Evolutionary conservation across 1,284 basidiomycete species (phyloP).

Genomic region (Heliocybe sulcata): DNA sequence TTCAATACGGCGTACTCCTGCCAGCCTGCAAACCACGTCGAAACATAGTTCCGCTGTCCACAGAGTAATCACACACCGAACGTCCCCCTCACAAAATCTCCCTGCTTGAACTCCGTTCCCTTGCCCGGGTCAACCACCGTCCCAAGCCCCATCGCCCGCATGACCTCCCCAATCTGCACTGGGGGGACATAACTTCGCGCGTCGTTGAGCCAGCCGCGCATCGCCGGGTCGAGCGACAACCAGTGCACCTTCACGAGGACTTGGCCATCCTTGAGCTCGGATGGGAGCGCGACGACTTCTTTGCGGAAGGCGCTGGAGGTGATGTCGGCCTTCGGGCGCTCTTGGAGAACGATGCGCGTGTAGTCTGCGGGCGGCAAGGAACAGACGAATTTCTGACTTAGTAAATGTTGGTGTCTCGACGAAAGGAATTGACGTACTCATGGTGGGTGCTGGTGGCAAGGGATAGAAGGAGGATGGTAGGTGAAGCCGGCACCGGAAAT

Average conservation of each 20-base stretch:
- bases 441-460: too few relatives aligned
- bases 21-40: slow-evolving; percentile 50
- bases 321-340: slow-evolving; percentile 63
- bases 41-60: slow-evolving; percentile 4
- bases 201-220: slow-evolving; percentile 79
- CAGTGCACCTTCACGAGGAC: slow-evolving; percentile 70
- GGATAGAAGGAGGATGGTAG: too few relatives aligned
- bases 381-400: too few relatives aligned
- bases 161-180: slow-evolving; percentile 78
- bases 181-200: slow-evolving; percentile 59
- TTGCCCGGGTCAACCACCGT: slow-evolving; percentile 56
- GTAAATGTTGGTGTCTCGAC: too few relatives aligned
- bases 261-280: slow-evolving; percentile 48
- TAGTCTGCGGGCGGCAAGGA: slow-evolving; percentile 32
- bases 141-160: slow-evolving; percentile 72
- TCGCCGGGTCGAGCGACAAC: slow-evolving; percentile 78
- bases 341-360: slow-evolving; percentile 67
- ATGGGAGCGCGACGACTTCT: slow-evolving; percentile 42
- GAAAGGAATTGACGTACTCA: too few relatives aligned
- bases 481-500: too few relatives aligned
- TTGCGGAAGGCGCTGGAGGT: slow-evolving; percentile 65
- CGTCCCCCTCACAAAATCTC: slow-evolving; percentile 56
- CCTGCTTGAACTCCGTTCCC: slow-evolving; percentile 46
- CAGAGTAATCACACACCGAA: slow-evolving; percentile 37
- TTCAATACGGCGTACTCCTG: slow-evolving; percentile 66